Conservation (phyloP, 2,329 filamentous ascomycete genomes). For the Juglanconis oblonga region DNA sequence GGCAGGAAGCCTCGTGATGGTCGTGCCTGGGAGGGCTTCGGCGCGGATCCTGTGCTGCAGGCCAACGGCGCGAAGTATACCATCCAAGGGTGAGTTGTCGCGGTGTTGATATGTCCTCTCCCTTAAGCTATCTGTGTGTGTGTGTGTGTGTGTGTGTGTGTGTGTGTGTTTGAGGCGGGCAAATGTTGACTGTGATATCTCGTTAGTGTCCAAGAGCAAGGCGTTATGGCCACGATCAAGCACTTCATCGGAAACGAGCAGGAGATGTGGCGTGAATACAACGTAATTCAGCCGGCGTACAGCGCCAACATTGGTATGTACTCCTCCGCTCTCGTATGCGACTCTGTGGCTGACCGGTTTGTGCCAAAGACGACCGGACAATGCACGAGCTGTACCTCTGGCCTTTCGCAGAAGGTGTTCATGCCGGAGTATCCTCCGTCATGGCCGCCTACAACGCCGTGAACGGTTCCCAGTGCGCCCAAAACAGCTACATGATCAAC, state of each 20-base stretch:
- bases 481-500: constrained; percentile 75
- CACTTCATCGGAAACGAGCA: constrained; percentile 75
- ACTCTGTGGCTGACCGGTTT: neutral
- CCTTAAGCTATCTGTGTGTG: too few relatives aligned
- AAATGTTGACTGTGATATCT: neutral
- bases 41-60: constrained; percentile 66
- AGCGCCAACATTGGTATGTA: constrained; percentile 50
- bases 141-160: neutral
- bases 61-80: constrained; percentile 70
- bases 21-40: constrained; percentile 75
- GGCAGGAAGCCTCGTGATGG: constrained; percentile 71
- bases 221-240: constrained; percentile 81
- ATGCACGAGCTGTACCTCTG: constrained; percentile 75
- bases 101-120: too few relatives aligned
- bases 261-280: constrained; percentile 60
- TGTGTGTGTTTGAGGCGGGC: neutral
- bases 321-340: constrained; percentile 52
- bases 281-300: constrained; percentile 47
- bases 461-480: constrained; percentile 78
- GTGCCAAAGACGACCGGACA: constrained; percentile 59
- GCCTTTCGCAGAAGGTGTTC: constrained; percentile 73
- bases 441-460: constrained; percentile 69
- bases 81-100: constrained; percentile 53
- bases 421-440: constrained; percentile 60
- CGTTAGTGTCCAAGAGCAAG: constrained; percentile 66